A percentile compares a stretch with the other conserved stretches of the same genome.
Evolutionary conservation across 2,329 filamentous ascomycete genomes (phyloP).

Genomic region (Botryotinia globosa): DNA sequence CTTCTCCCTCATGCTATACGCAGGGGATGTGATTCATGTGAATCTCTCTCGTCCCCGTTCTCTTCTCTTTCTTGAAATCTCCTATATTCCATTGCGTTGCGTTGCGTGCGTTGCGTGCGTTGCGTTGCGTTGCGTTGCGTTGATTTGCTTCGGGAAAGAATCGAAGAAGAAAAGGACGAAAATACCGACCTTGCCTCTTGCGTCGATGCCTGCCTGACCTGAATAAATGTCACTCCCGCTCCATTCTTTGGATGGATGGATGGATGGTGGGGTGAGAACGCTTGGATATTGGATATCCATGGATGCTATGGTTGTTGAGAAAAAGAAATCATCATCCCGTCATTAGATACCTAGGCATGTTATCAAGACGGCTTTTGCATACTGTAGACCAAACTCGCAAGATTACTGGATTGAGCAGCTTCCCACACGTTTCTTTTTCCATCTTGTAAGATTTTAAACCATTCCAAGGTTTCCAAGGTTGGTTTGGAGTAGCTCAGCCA

Average conservation of each 20-base stretch:
- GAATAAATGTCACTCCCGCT: background rate
- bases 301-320: background rate
- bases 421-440: background rate
- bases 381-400: background rate
- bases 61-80: background rate
- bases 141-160: background rate
- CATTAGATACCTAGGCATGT: background rate
- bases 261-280: background rate
- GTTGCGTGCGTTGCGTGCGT: too few species aligned
- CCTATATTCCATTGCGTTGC: background rate
- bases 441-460: background rate
- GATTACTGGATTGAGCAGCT: background rate
- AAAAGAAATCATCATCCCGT: background rate
- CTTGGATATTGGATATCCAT: too few species aligned
- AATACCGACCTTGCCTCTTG: background rate
- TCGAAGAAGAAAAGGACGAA: background rate
- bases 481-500: background rate
- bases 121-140: too few species aligned
- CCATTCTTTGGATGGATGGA: background rate
- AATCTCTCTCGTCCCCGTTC: background rate
- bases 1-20: background rate
- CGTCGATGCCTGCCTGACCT: background rate
- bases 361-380: background rate
- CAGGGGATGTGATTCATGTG: background rate
- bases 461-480: too few species aligned